Conservation (phyloP, 208 protist species). For the Angomonas desouzai region DNA sequence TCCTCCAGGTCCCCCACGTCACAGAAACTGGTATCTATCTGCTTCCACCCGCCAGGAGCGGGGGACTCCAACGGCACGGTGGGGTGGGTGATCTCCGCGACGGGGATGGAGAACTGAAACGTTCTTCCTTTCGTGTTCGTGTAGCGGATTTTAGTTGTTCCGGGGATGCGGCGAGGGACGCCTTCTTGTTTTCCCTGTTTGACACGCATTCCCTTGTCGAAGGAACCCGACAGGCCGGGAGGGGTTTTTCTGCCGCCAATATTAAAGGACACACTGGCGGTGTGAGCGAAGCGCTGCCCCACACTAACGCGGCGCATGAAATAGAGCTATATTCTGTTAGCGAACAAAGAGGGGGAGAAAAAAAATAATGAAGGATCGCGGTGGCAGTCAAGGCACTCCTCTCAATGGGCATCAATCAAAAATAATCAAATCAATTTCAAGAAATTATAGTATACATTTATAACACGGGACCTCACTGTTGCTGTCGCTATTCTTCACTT, state of each 20-base stretch:
- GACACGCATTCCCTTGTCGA: constrained; percentile 48
- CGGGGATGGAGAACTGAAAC: constrained; percentile 80
- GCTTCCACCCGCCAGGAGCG: constrained; percentile 37
- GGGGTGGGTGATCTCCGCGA: constrained; percentile 73
- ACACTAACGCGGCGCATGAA: not conserved
- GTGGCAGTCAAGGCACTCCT: not conserved
- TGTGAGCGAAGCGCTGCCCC: not conserved
- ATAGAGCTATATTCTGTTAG: not conserved
- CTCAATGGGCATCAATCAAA: not conserved
- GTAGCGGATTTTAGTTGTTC: constrained; percentile 82
- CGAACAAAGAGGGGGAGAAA: constrained; percentile 11
- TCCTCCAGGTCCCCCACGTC: constrained; percentile 76
- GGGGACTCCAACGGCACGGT: constrained; percentile 38
- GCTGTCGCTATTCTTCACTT: no score
- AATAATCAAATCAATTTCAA: not conserved
- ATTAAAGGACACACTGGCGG: not conserved
- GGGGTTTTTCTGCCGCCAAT: constrained; percentile 32
- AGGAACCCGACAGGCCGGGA: constrained; percentile 28
- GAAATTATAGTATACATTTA: no score
- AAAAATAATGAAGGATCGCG: constrained; percentile 13
- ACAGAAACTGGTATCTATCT: constrained; percentile 79
- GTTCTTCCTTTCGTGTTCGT: constrained; percentile 82
- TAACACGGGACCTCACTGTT: no score
- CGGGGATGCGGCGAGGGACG: constrained; percentile 54
- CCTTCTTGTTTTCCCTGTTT: constrained; percentile 34